Evolutionary conservation across 371 early-diverging fungal genomes (phyloP).

Genomic region (Mucor piriformis): DNA sequence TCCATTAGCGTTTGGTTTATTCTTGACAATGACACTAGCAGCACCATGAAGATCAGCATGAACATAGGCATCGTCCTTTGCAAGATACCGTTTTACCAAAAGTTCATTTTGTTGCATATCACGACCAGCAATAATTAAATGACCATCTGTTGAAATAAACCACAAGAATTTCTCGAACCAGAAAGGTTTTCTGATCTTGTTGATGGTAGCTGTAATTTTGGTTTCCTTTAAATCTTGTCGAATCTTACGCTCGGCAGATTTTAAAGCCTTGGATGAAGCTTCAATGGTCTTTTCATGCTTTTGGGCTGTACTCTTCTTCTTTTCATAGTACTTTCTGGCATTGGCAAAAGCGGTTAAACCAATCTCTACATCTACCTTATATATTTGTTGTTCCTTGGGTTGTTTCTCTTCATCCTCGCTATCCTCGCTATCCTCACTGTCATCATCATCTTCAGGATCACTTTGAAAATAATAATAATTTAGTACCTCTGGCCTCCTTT

Average conservation of each 20-base stretch:
- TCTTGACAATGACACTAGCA: slow-evolving; percentile 93
- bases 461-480: too few relatives aligned
- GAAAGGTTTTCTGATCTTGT: slow-evolving; percentile 87
- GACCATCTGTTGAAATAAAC: slow-evolving; percentile 96
- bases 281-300: slow-evolving; percentile 92
- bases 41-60: slow-evolving; percentile 98
- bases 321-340: slow-evolving; percentile 88
- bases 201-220: slow-evolving; percentile 75
- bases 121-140: slow-evolving; percentile 95
- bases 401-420: slow-evolving; percentile 28
- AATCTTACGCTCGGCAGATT: slow-evolving; percentile 91
- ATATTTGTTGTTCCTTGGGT: slow-evolving; percentile 26
- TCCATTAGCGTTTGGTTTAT: slow-evolving; percentile 62
- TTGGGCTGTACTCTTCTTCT: slow-evolving; percentile 76
- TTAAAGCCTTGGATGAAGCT: slow-evolving; percentile 82
- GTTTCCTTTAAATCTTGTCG: slow-evolving; percentile 75
- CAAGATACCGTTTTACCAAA: slow-evolving; percentile 88
- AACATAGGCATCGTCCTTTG: slow-evolving; percentile 89
- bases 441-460: slow-evolving; percentile 41
- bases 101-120: slow-evolving; percentile 98
- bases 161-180: slow-evolving; percentile 99
- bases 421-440: slow-evolving; percentile 27
- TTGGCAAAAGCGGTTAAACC: slow-evolving; percentile 89
- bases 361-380: slow-evolving; percentile 85
- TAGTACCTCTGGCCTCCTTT: too few relatives aligned